A percentile compares a stretch with the other conserved stretches of the same genome.
Evolutionary conservation across 345 rosid species (phyloP).

Genomic region (Reutealis trisperma): DNA sequence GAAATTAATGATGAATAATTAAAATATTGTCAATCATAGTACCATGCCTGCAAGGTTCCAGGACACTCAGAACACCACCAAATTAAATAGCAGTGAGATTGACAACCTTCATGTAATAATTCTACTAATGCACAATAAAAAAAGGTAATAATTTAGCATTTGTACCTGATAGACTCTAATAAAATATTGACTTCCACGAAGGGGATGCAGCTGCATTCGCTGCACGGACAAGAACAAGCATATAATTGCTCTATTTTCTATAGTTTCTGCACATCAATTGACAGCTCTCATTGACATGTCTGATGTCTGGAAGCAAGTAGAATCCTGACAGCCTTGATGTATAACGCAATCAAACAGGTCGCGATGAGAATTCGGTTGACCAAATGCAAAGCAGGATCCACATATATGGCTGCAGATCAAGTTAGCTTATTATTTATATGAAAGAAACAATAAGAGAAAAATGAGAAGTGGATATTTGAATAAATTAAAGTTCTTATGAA

Average conservation of each 20-base stretch:
- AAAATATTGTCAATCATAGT: background rate
- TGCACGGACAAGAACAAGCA: background rate
- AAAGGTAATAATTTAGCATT: too few relatives aligned
- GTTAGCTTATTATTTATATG: background rate
- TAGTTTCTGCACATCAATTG: too few relatives aligned
- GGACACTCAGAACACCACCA: slow-evolving; percentile 12
- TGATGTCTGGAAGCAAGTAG: background rate
- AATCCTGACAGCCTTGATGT: background rate
- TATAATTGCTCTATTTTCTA: too few relatives aligned
- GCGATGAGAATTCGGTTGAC: background rate
- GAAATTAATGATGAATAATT: background rate
- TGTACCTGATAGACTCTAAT: background rate
- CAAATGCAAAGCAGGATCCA: too few relatives aligned
- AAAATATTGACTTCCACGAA: background rate
- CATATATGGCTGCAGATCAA: too few relatives aligned
- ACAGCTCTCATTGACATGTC: too few relatives aligned
- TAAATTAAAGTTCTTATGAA: background rate
- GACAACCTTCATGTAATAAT: background rate
- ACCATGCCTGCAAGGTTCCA: slow-evolving; percentile 13
- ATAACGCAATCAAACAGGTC: background rate
- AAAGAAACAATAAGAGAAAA: background rate
- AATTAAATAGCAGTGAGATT: background rate
- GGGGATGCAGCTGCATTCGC: background rate
- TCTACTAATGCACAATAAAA: too few relatives aligned
- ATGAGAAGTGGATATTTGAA: background rate